Percentiles rank a stretch among this genome's conserved stretches.
These are phyloP conservation scores for Ensete glaucum DNA, from an alignment of 176 grass and related monocot genomes.

Conservation along the genomic window DNA sequence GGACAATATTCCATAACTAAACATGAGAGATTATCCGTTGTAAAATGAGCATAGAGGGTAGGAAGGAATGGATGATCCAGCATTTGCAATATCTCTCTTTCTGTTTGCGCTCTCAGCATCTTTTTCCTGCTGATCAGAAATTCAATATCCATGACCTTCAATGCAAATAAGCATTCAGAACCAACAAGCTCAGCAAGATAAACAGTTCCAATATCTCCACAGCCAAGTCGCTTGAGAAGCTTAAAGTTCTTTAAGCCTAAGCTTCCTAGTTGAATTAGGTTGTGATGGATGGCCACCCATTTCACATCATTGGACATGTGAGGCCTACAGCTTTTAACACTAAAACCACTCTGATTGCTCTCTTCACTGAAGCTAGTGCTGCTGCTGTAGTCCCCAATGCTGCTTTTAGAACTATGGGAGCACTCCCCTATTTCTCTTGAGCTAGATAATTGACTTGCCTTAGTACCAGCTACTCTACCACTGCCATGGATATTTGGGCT, in stretches of 20 bases:
- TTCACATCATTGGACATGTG: slow-evolving; percentile 90
- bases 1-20: slow-evolving; percentile 98
- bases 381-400: slow-evolving; percentile 68
- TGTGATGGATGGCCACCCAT: slow-evolving; percentile 59
- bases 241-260: slow-evolving; percentile 88
- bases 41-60: slow-evolving; percentile 87
- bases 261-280: slow-evolving; percentile 49
- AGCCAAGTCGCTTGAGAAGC: slow-evolving; percentile 93
- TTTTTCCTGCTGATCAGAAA: slow-evolving; percentile 84
- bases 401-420: slow-evolving; percentile 84
- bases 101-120: slow-evolving; percentile 85
- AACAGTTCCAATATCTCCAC: slow-evolving; percentile 93
- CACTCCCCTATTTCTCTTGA: slow-evolving; percentile 56
- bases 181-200: slow-evolving; percentile 80
- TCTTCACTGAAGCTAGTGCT: slow-evolving; percentile 44
- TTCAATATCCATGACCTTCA: slow-evolving; percentile 98
- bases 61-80: slow-evolving; percentile 96
- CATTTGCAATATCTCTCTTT: slow-evolving; percentile 96
- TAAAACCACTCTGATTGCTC: slow-evolving; percentile 13
- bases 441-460: slow-evolving; percentile 21
- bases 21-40: slow-evolving; percentile 87
- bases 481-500: slow-evolving; percentile 22
- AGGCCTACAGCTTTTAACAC: slow-evolving; percentile 32
- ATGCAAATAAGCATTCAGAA: slow-evolving; percentile 84
- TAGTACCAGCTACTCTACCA: slow-evolving; percentile 11